A percentile compares a stretch with the other conserved stretches of the same genome.
These are phyloP conservation scores for Sphaerobolus stellatus DNA, from an alignment of 1,284 basidiomycete species.

Conservation along the genomic window DNA sequence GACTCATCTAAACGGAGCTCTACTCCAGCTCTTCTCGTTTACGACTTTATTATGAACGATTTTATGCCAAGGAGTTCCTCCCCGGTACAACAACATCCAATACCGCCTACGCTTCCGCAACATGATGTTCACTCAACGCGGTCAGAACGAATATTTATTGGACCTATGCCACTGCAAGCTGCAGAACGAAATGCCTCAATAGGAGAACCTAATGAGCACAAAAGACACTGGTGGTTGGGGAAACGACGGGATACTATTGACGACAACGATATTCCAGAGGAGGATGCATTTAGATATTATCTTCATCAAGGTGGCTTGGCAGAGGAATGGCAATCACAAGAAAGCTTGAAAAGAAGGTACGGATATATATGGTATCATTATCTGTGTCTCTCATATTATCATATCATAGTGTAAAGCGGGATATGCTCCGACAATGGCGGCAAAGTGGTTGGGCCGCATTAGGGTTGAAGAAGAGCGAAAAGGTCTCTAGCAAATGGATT, in stretches of 20 bases:
- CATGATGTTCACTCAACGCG: conserved; percentile 21
- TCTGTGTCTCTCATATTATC: background rate
- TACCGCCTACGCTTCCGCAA: background rate
- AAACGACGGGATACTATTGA: conserved; percentile 17
- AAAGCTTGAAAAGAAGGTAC: conserved; percentile 45
- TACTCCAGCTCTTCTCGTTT: no score
- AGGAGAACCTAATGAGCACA: conserved; percentile 28
- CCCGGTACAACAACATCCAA: no score
- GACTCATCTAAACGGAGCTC: no score
- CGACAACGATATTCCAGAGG: conserved; percentile 25
- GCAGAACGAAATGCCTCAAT: conserved; percentile 45
- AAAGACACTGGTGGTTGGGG: conserved; percentile 23
- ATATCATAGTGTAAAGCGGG: conserved; percentile 44
- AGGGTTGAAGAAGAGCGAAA: conserved; percentile 35
- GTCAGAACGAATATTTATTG: conserved; percentile 39
- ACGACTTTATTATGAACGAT: no score
- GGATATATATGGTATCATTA: conserved; percentile 14
- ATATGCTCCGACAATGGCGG: conserved; percentile 48
- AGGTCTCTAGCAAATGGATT: conserved; percentile 50
- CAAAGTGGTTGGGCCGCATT: conserved; percentile 34
- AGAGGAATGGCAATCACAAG: conserved; percentile 56
- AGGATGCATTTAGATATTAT: conserved; percentile 63
- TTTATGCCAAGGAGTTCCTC: no score
- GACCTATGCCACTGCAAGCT: conserved; percentile 52
- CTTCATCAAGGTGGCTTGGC: conserved; percentile 56